Percentiles rank a stretch among this genome's conserved stretches.
Evolutionary conservation across 2,329 filamentous ascomycete genomes (phyloP).

Genomic region (Helotiales sp.): DNA sequence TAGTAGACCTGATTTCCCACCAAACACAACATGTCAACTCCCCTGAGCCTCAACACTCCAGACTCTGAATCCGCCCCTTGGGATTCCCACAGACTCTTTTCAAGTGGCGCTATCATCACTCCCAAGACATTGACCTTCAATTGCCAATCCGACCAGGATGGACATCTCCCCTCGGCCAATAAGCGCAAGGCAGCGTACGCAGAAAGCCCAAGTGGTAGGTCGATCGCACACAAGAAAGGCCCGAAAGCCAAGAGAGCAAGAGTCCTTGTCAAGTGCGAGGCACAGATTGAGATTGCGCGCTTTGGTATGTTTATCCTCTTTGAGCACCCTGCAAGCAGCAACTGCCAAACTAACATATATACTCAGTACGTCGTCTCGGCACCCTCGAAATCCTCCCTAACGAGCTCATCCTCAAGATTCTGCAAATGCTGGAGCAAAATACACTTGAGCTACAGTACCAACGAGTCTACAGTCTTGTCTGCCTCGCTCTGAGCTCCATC

Average conservation of each 20-base stretch:
- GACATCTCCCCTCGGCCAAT: neutral
- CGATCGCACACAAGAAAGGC: neutral
- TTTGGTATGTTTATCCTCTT: neutral
- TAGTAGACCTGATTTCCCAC: too few species aligned
- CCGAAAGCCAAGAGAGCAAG: too few species aligned
- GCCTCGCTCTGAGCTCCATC: neutral
- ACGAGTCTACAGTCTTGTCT: conserved; percentile 1
- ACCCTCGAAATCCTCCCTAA: neutral
- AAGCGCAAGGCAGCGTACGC: neutral
- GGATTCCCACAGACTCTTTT: neutral
- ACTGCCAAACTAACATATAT: neutral
- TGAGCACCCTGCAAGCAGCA: neutral
- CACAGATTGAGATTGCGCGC: neutral
- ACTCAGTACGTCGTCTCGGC: neutral
- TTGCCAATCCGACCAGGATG: neutral
- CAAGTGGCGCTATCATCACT: neutral
- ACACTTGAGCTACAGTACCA: neutral
- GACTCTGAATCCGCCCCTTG: neutral
- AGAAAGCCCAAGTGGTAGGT: too few species aligned
- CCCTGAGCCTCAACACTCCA: neutral
- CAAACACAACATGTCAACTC: neutral
- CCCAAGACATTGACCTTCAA: neutral
- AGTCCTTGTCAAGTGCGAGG: neutral
- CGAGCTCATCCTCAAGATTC: neutral
- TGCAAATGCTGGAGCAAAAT: neutral